Evolutionary conservation across 139 green algal genomes (phyloP).

Genomic region (Coccomyxa sp.): DNA sequence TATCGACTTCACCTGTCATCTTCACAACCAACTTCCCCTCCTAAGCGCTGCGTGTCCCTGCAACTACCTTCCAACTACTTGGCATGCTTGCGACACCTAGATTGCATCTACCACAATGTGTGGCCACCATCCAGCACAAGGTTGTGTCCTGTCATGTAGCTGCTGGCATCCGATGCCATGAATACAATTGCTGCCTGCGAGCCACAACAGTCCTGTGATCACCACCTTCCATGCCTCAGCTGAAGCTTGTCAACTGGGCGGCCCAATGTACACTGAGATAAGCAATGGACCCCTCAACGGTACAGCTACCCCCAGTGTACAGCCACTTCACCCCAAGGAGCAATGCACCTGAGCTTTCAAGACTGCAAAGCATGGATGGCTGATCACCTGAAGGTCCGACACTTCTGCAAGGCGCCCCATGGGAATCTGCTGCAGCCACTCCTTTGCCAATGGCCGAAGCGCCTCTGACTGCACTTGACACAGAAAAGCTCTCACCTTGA

Average conservation of each 20-base stretch:
- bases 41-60: no score
- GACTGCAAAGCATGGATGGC: no score
- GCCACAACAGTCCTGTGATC: not conserved
- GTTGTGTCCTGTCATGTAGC: conserved; percentile 47
- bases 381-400: conserved; percentile 19
- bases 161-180: conserved; percentile 31
- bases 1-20: no score
- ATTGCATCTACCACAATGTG: conserved; percentile 21
- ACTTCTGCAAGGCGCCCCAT: conserved; percentile 30
- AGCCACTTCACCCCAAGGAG: no score
- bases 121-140: conserved; percentile 42
- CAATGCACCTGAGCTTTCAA: no score
- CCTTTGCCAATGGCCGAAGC: conserved; percentile 30
- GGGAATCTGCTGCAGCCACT: conserved; percentile 40
- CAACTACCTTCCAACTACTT: no score
- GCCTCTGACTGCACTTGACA: conserved; percentile 23
- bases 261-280: no score
- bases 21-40: no score
- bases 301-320: no score
- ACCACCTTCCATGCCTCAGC: no score
- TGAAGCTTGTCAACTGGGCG: no score
- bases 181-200: conserved; percentile 36
- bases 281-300: no score
- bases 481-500: not conserved
- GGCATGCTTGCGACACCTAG: not conserved